These are phyloP conservation scores for Venturia aucupariae DNA, from an alignment of 2,329 filamentous ascomycete genomes.

Conservation along the genomic window DNA sequence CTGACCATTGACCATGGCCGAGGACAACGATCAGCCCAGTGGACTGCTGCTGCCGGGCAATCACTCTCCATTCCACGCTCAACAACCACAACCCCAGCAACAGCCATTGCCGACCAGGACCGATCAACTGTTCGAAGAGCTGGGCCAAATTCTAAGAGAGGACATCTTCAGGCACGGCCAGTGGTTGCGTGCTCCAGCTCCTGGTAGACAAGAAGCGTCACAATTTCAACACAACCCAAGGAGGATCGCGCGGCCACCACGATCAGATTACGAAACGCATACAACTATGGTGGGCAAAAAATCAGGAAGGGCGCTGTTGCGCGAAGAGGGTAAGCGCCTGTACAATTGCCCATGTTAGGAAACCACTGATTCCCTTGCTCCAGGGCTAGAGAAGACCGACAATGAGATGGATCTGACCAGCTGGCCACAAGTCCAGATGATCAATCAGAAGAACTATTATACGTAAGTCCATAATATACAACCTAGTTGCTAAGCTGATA, in stretches of 20 bases:
- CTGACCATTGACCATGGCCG: background rate
- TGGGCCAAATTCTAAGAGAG: background rate
- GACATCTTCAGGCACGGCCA: background rate
- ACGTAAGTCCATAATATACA: conserved; percentile 51
- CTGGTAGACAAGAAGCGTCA: background rate
- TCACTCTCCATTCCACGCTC: background rate
- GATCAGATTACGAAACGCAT: conserved; percentile 24
- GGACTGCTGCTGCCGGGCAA: background rate
- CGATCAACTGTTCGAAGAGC: conserved; percentile 8
- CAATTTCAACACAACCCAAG: background rate
- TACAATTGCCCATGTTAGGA: background rate
- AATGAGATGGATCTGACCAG: conserved; percentile 95
- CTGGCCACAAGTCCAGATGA: conserved; percentile 86
- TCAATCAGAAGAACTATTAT: conserved; percentile 99
- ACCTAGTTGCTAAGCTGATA: conserved; percentile 12
- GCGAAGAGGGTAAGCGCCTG: conserved; percentile 44
- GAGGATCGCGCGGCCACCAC: background rate
- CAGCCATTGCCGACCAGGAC: background rate
- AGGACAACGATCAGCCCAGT: background rate
- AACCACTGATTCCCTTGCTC: conserved; percentile 26
- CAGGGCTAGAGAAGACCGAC: conserved; percentile 91
- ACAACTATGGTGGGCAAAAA: conserved; percentile 56
- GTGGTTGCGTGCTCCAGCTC: background rate
- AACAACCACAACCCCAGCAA: background rate
- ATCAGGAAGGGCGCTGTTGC: conserved; percentile 51